A percentile compares a stretch with the other conserved stretches of the same genome.
phyloP scores from a whole-genome alignment of 495 filamentous ascomycete species.

The Penicillium argentinense region DNA sequence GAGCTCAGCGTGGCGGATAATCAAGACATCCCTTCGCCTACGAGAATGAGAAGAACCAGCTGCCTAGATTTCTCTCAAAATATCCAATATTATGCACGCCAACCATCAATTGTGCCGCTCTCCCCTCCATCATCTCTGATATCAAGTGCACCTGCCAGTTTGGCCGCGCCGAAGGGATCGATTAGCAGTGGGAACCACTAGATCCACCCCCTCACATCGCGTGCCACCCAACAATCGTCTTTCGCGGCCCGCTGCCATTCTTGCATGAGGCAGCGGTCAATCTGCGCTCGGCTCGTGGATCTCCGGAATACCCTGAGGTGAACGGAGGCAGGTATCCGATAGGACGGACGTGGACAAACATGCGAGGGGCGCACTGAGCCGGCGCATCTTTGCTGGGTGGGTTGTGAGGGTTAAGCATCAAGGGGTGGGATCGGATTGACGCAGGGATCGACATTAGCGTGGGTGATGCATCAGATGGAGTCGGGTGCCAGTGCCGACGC shows the following conservation, averaged over 20 bases:
- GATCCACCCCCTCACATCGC: constrained; percentile 14
- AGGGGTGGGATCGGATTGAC: constrained; percentile 6
- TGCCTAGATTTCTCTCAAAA: too few relatives aligned
- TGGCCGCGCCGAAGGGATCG: background rate
- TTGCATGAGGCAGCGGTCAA: constrained; percentile 11
- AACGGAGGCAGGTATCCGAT: constrained; percentile 19
- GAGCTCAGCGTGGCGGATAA: background rate
- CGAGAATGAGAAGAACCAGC: constrained; percentile 3
- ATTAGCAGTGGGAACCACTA: background rate
- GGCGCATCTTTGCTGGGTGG: constrained; percentile 3
- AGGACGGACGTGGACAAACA: constrained; percentile 15
- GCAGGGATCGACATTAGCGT: constrained; percentile 4
- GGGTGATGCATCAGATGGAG: constrained; percentile 4
- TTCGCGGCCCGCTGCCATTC: constrained; percentile 8
- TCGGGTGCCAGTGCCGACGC: too few relatives aligned
- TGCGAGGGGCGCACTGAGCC: constrained; percentile 15
- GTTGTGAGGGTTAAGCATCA: constrained; percentile 12
- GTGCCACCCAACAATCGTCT: background rate
- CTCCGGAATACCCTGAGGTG: too few relatives aligned
- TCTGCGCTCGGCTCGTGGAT: constrained; percentile 12
- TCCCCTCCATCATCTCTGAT: background rate
- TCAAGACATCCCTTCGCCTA: constrained; percentile 4
- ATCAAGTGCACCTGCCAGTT: too few relatives aligned
- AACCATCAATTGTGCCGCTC: background rate
- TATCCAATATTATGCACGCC: constrained; percentile 1